These are phyloP conservation scores for Sutorius eximius DNA, from an alignment of 1,284 basidiomycete species.

Conservation along the genomic window DNA sequence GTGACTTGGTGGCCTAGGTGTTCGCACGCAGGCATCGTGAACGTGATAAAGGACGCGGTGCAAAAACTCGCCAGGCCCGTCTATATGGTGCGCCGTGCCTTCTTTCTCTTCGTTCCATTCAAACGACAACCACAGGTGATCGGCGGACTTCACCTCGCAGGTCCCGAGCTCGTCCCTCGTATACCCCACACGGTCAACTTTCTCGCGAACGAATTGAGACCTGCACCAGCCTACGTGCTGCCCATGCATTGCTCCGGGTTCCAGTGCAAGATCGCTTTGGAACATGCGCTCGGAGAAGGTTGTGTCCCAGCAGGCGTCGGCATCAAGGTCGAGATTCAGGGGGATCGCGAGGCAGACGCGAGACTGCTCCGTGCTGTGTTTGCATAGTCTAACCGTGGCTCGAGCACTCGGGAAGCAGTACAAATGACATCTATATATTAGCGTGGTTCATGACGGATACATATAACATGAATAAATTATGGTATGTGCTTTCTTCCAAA, in stretches of 20 bases:
- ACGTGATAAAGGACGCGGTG: conserved; percentile 71
- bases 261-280: conserved; percentile 65
- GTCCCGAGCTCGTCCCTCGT: conserved; percentile 58
- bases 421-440: conserved; percentile 4
- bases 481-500: neutral
- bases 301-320: conserved; percentile 78
- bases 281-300: conserved; percentile 65
- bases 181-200: conserved; percentile 73
- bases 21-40: conserved; percentile 83
- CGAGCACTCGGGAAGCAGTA: neutral
- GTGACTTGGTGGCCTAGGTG: conserved; percentile 45
- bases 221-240: conserved; percentile 67
- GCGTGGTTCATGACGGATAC: neutral
- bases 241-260: conserved; percentile 87
- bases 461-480: conserved; percentile 2
- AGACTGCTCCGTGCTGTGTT: conserved; percentile 35
- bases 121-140: conserved; percentile 50
- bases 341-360: conserved; percentile 41
- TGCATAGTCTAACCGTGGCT: neutral
- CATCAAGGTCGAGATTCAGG: conserved; percentile 55
- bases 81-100: conserved; percentile 56
- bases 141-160: conserved; percentile 78
- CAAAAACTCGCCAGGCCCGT: conserved; percentile 63
- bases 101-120: neutral
- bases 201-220: conserved; percentile 56